A percentile compares a stretch with the other conserved stretches of the same genome.
These are phyloP conservation scores for Henckelia pumila DNA, from an alignment of 257 asterid species.

Conservation along the genomic window DNA sequence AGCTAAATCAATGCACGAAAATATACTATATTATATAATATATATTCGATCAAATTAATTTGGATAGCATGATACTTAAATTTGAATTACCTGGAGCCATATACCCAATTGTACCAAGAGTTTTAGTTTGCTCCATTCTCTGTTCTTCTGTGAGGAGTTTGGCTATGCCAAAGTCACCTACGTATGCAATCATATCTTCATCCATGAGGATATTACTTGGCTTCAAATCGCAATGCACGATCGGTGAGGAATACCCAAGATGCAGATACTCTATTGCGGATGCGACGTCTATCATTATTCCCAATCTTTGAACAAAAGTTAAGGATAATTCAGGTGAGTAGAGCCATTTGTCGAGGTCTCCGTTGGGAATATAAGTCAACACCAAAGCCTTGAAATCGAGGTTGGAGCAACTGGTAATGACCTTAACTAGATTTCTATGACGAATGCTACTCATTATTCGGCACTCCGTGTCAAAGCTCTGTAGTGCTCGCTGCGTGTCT, in stretches of 20 bases:
- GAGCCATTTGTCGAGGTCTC: conserved; percentile 1
- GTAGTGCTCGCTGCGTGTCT: too few relatives aligned
- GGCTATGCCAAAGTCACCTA: too few relatives aligned
- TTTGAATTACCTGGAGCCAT: conserved; percentile 12
- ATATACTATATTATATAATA: too few relatives aligned
- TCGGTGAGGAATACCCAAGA: not conserved
- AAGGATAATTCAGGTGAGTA: not conserved
- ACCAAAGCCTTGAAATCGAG: not conserved
- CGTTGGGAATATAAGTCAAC: too few relatives aligned
- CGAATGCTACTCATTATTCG: not conserved
- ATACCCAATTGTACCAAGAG: conserved; percentile 8
- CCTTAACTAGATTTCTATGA: not conserved
- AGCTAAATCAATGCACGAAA: too few relatives aligned
- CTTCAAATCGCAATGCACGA: too few relatives aligned
- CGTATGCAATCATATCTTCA: too few relatives aligned
- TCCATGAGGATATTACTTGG: too few relatives aligned
- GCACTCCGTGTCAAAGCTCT: not conserved
- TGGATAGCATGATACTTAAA: too few relatives aligned
- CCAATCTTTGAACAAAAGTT: not conserved
- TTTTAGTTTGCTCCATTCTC: not conserved
- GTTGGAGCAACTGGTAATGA: not conserved
- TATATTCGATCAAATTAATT: too few relatives aligned
- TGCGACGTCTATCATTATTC: not conserved
- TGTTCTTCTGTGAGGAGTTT: not conserved
- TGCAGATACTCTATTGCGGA: conserved; percentile 1